Conservation (phyloP, 2,329 filamentous ascomycete species). For the Botrytis galanthina region DNA sequence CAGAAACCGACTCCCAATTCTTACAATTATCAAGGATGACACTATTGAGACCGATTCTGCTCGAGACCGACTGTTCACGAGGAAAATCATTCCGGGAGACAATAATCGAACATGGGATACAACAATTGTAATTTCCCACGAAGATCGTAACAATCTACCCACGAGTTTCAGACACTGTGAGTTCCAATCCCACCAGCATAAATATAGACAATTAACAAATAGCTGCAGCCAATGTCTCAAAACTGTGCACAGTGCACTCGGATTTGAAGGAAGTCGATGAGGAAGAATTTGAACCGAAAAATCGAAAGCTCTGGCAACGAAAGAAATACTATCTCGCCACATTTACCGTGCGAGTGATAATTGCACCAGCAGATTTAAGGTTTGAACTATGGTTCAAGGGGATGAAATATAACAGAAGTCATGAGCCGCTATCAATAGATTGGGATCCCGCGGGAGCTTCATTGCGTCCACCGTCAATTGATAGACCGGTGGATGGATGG, state of each 20-base stretch:
- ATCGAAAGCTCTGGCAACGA: constrained; percentile 41
- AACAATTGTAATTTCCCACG: constrained; percentile 43
- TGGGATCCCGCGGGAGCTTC: constrained; percentile 21
- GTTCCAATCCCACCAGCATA: constrained; percentile 5
- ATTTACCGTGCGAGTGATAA: constrained; percentile 53
- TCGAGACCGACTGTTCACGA: constrained; percentile 34
- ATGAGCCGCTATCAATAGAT: constrained; percentile 21
- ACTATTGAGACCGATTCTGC: constrained; percentile 39
- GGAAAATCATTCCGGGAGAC: constrained; percentile 40
- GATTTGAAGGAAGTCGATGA: constrained; percentile 44
- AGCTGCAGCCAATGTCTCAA: constrained; percentile 39
- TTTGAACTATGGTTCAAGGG: constrained; percentile 48
- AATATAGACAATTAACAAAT: not conserved
- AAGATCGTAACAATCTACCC: constrained; percentile 41
- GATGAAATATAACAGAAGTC: constrained; percentile 34
- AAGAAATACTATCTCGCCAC: constrained; percentile 43
- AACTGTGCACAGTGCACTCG: constrained; percentile 44
- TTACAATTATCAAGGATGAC: constrained; percentile 40
- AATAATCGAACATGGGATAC: constrained; percentile 42
- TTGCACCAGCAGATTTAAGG: constrained; percentile 53
- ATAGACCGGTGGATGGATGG: constrained; percentile 9
- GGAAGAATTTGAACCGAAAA: constrained; percentile 41
- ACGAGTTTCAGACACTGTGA: constrained; percentile 42
- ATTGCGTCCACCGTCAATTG: constrained; percentile 7
- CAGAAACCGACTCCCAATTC: not conserved